These are phyloP conservation scores for Xylaria sp. DNA, from an alignment of 2,329 filamentous ascomycete genomes.

Conservation along the genomic window DNA sequence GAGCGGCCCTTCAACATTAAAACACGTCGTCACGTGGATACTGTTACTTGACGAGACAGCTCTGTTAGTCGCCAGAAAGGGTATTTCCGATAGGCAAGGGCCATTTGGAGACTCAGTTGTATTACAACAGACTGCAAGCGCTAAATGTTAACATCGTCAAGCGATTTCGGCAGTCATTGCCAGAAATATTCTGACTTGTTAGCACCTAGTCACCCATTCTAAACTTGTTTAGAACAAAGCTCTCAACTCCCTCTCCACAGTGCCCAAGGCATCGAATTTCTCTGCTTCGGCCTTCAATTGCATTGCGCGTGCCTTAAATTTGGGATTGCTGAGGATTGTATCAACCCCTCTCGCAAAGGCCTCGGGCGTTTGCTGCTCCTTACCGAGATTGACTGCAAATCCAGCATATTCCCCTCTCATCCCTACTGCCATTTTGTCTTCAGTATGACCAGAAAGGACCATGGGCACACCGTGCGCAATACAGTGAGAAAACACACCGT, in stretches of 20 bases:
- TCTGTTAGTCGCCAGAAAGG: too few relatives aligned
- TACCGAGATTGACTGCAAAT: constrained; percentile 57
- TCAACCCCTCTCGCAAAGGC: constrained; percentile 28
- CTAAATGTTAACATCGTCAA: too few relatives aligned
- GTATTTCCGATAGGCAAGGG: too few relatives aligned
- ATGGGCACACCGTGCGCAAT: constrained; percentile 59
- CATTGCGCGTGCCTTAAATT: constrained; percentile 30
- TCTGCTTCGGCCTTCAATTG: constrained; percentile 27
- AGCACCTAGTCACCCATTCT: neutral
- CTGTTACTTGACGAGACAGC: too few relatives aligned
- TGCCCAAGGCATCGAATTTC: constrained; percentile 28
- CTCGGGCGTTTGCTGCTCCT: constrained; percentile 41
- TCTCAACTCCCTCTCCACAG: constrained; percentile 31
- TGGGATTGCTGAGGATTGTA: constrained; percentile 20
- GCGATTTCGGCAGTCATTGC: too few relatives aligned
- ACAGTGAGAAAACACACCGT: constrained; percentile 59
- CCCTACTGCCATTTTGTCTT: constrained; percentile 57
- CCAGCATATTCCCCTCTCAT: constrained; percentile 57
- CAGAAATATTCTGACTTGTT: too few relatives aligned
- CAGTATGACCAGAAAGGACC: constrained; percentile 56
- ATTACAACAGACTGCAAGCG: too few relatives aligned
- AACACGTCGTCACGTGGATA: too few relatives aligned
- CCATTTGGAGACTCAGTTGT: too few relatives aligned
- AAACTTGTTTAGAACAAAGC: constrained; percentile 26
- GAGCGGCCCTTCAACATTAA: too few relatives aligned